Conservation (phyloP, 2,329 filamentous ascomycete species). For the Colletotrichum falcatum region DNA sequence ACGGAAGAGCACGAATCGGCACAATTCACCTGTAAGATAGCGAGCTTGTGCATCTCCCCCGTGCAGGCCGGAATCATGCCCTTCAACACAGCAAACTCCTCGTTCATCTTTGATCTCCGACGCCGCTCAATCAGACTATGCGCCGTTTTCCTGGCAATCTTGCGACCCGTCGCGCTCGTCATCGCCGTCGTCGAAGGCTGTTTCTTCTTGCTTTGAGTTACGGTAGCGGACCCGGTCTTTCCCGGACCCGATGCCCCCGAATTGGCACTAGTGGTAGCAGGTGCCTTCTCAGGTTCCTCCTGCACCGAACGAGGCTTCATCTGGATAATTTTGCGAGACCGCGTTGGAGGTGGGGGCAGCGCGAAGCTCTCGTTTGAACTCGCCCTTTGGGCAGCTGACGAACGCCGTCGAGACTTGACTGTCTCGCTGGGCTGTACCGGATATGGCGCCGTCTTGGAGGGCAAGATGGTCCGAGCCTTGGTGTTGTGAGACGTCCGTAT, state of each 20-base stretch:
- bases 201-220: constrained; percentile 73
- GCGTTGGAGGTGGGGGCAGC: constrained; percentile 90
- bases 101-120: constrained; percentile 96
- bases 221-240: constrained; percentile 40
- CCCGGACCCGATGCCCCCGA: constrained; percentile 24
- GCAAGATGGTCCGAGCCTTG: constrained; percentile 15
- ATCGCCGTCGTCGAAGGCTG: constrained; percentile 78
- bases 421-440: constrained; percentile 63
- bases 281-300: constrained; percentile 49
- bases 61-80: constrained; percentile 94
- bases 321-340: constrained; percentile 96
- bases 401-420: constrained; percentile 65
- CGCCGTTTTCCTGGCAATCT: constrained; percentile 95
- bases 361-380: constrained; percentile 75
- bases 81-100: constrained; percentile 94
- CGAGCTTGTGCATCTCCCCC: constrained; percentile 98
- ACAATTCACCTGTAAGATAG: constrained; percentile 84
- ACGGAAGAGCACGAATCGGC: background rate
- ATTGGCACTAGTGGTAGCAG: constrained; percentile 39
- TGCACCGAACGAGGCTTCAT: constrained; percentile 79
- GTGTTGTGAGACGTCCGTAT: constrained; percentile 48
- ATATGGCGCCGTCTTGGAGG: constrained; percentile 49
- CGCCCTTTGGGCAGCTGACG: constrained; percentile 57
- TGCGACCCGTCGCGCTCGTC: constrained; percentile 88
- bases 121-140: constrained; percentile 94